Percentiles rank a stretch among this genome's conserved stretches.
Conservation (phyloP, 1,139 yeast species). For the Citeromyces siamensis region DNA sequence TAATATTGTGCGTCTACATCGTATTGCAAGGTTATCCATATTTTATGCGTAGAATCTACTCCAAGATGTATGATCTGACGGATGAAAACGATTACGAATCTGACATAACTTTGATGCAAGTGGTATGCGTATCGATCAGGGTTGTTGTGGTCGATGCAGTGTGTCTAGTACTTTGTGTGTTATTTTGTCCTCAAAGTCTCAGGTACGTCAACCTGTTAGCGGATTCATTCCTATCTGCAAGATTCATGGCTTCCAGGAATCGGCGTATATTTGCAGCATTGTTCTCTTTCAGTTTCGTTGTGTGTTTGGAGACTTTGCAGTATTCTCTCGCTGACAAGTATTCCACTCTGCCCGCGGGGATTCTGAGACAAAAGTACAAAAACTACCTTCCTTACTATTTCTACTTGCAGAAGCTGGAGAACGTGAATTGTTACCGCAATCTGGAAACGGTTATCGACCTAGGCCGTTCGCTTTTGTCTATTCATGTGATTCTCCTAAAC, state of each 20-base stretch:
- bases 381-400: slow-evolving; percentile 3
- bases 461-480: slow-evolving; percentile 26
- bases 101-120: neutral
- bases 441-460: slow-evolving; percentile 18
- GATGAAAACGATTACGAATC: neutral
- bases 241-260: slow-evolving; percentile 28
- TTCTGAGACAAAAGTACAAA: slow-evolving; percentile 1
- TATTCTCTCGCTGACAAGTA: slow-evolving; percentile 3
- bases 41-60: neutral
- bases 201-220: slow-evolving; percentile 31
- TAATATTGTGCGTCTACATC: neutral
- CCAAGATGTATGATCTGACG: neutral
- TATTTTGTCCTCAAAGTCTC: slow-evolving; percentile 23
- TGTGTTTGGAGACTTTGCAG: slow-evolving; percentile 9
- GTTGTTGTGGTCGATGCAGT: slow-evolving; percentile 18
- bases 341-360: neutral
- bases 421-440: neutral
- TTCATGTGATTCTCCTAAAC: slow-evolving; percentile 25
- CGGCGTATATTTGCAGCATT: slow-evolving; percentile 14
- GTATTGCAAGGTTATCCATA: neutral
- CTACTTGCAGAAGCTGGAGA: slow-evolving; percentile 2
- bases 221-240: slow-evolving; percentile 37
- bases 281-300: slow-evolving; percentile 11
- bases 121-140: neutral
- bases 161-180: slow-evolving; percentile 19